Percentiles rank a stretch among this genome's conserved stretches.
Conservation (phyloP, 371 early-diverging fungal genomes). For the Actinomucor elegans region DNA sequence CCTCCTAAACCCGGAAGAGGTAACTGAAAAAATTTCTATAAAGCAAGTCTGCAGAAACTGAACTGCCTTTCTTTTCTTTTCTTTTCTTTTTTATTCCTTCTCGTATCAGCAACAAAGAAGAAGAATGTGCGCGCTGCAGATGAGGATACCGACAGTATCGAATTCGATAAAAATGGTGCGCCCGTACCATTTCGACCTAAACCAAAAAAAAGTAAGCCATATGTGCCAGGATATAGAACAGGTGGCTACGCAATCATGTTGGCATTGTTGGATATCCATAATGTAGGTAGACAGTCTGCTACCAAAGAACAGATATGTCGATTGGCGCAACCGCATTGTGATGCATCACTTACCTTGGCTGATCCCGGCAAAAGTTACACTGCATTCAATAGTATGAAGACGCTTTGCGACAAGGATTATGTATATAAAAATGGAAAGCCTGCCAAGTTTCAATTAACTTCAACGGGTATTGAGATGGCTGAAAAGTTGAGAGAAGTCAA, state of each 20-base stretch:
- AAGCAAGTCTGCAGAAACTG: no score
- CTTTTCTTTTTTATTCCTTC: no score
- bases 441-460: conserved; percentile 68
- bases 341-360: conserved; percentile 65
- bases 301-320: conserved; percentile 62
- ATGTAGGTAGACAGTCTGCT: conserved; percentile 19
- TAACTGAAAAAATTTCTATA: no score
- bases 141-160: background rate
- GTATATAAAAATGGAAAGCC: conserved; percentile 69
- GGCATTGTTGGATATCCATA: conserved; percentile 56
- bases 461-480: conserved; percentile 70
- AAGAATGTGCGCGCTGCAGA: background rate
- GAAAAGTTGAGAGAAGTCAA: conserved; percentile 31
- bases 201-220: conserved; percentile 41
- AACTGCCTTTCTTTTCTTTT: no score
- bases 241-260: conserved; percentile 88
- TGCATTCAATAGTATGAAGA: conserved; percentile 81
- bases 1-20: conserved; percentile 35
- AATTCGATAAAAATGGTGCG: background rate
- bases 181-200: conserved; percentile 3
- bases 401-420: conserved; percentile 64
- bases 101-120: background rate
- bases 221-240: conserved; percentile 82
- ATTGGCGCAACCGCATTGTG: conserved; percentile 63
- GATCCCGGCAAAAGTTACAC: conserved; percentile 60